Conservation (phyloP, 805 yeast species). For the Suhomyces vadensis region DNA sequence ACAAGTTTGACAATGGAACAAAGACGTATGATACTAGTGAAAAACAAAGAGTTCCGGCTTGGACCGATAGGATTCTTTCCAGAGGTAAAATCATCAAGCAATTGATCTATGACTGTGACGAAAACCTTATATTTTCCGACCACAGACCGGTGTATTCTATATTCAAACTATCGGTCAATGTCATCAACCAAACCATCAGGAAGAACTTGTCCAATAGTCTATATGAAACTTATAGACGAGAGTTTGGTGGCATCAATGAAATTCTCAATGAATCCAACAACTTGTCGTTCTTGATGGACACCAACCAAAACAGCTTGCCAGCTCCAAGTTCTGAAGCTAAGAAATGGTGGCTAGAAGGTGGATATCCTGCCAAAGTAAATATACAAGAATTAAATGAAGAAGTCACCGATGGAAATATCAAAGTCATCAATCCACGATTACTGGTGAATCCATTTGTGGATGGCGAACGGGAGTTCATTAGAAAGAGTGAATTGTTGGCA, state of each 20-base stretch:
- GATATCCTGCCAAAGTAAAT: conserved; percentile 67
- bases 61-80: conserved; percentile 84
- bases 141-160: conserved; percentile 87
- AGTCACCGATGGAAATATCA: conserved; percentile 15
- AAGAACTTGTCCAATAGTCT: conserved; percentile 56
- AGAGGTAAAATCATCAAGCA: conserved; percentile 62
- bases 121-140: conserved; percentile 69
- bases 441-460: conserved; percentile 74
- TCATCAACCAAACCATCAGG: conserved; percentile 64
- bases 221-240: conserved; percentile 53
- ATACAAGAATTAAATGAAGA: conserved; percentile 46
- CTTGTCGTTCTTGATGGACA: conserved; percentile 26
- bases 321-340: conserved; percentile 82
- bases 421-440: conserved; percentile 64
- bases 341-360: conserved; percentile 93
- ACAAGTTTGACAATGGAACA: conserved; percentile 87
- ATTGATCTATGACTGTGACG: conserved; percentile 57
- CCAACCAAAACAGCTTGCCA: conserved; percentile 55
- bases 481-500: conserved; percentile 17
- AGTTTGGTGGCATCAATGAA: conserved; percentile 43
- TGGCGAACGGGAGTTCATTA: conserved; percentile 54
- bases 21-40: conserved; percentile 83
- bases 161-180: conserved; percentile 61
- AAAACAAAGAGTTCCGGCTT: conserved; percentile 89
- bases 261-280: conserved; percentile 30